Evolutionary conservation across 2,329 filamentous ascomycete genomes (phyloP).

Genomic region (Penicillium hordei): DNA sequence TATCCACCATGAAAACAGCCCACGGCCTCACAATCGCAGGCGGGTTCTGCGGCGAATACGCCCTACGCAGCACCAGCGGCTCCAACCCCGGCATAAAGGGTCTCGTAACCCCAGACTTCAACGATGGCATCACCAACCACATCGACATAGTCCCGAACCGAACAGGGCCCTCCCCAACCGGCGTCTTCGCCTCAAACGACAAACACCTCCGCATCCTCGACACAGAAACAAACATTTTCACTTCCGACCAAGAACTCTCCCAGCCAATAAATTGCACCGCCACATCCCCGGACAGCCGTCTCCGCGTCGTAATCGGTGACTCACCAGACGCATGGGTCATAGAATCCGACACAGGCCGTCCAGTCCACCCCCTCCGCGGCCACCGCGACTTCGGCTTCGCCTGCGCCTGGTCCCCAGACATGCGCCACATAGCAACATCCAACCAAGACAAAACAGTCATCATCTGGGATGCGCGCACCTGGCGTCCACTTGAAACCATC

Average conservation of each 20-base stretch:
- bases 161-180: constrained; percentile 49
- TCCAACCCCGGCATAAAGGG: constrained; percentile 52
- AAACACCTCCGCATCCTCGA: constrained; percentile 56
- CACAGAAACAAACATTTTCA: constrained; percentile 47
- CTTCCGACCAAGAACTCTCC: constrained; percentile 38
- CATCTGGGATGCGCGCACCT: constrained; percentile 48
- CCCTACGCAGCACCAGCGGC: constrained; percentile 43
- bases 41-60: constrained; percentile 59
- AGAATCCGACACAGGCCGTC: constrained; percentile 45
- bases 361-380: constrained; percentile 39
- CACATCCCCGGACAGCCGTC: constrained; percentile 45
- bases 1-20: constrained; percentile 55
- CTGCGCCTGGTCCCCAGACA: constrained; percentile 49
- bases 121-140: constrained; percentile 58
- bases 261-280: constrained; percentile 48
- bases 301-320: constrained; percentile 48
- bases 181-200: constrained; percentile 60
- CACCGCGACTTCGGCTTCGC: constrained; percentile 49
- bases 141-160: constrained; percentile 54
- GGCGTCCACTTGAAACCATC: constrained; percentile 41
- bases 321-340: constrained; percentile 44
- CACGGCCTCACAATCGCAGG: constrained; percentile 55
- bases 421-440: constrained; percentile 48
- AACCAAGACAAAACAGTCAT: constrained; percentile 50
- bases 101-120: constrained; percentile 33